Conservation (phyloP, 495 filamentous ascomycete genomes). For the Hypoxylon rickii region DNA sequence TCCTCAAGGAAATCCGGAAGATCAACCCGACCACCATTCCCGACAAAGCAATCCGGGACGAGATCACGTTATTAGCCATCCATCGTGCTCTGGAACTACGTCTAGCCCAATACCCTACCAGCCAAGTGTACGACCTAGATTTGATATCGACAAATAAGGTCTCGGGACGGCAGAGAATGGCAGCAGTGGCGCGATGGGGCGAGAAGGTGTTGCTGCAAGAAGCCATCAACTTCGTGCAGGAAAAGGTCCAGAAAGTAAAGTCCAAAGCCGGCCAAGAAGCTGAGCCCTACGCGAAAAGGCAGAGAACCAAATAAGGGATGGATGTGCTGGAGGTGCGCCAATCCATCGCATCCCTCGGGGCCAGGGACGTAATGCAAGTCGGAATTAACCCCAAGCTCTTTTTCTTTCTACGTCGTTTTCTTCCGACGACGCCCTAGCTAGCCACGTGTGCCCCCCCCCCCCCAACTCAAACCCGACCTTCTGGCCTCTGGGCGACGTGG, state of each 20-base stretch:
- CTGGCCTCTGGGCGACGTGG: background rate
- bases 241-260: slow-evolving; percentile 37
- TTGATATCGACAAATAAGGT: slow-evolving; percentile 49
- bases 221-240: slow-evolving; percentile 45
- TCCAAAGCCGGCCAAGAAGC: slow-evolving; percentile 39
- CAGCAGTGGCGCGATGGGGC: slow-evolving; percentile 74
- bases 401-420: background rate
- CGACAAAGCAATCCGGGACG: slow-evolving; percentile 45
- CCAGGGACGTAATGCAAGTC: slow-evolving; percentile 5
- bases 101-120: slow-evolving; percentile 64
- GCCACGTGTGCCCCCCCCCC: slow-evolving; percentile 14
- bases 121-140: slow-evolving; percentile 63
- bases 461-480: background rate
- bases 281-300: slow-evolving; percentile 47
- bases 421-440: slow-evolving; percentile 2
- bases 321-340: background rate
- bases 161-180: slow-evolving; percentile 61
- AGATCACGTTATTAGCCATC: slow-evolving; percentile 45
- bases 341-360: too few species aligned
- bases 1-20: slow-evolving; percentile 51
- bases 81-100: slow-evolving; percentile 47
- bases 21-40: slow-evolving; percentile 42
- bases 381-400: too few species aligned
- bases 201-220: slow-evolving; percentile 74
- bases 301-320: slow-evolving; percentile 39